These are phyloP conservation scores for Paramarasmius palmivorus DNA, from an alignment of 1,284 basidiomycete species.

Conservation along the genomic window DNA sequence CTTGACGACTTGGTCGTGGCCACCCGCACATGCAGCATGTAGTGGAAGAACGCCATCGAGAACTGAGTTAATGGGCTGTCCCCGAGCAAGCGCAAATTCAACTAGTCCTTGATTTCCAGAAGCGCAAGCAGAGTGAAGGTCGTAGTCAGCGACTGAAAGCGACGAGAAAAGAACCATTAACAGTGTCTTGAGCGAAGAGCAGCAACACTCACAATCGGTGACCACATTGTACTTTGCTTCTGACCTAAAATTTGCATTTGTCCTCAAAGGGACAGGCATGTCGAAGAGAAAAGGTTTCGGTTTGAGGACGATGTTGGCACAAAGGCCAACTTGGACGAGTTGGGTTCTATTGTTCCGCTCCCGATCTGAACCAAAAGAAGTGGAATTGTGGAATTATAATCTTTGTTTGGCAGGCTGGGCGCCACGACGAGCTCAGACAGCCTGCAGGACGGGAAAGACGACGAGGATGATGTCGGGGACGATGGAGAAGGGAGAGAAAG, in stretches of 20 bases:
- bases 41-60: constrained; percentile 90
- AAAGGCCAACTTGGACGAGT: constrained; percentile 1
- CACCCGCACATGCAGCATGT: constrained; percentile 88
- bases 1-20: constrained; percentile 81
- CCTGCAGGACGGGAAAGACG: too few relatives aligned
- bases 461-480: too few relatives aligned
- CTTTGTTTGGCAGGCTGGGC: too few relatives aligned
- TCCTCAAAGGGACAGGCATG: constrained; percentile 41
- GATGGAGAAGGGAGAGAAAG: too few relatives aligned
- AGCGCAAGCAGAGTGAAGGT: constrained; percentile 86
- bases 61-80: constrained; percentile 91
- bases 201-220: constrained; percentile 63
- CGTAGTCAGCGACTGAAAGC: constrained; percentile 75
- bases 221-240: constrained; percentile 79
- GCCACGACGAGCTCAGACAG: too few relatives aligned
- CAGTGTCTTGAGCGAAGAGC: constrained; percentile 5
- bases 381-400: background rate
- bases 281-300: constrained; percentile 5
- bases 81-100: constrained; percentile 86
- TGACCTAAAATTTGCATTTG: constrained; percentile 41
- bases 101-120: constrained; percentile 88
- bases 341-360: constrained; percentile 8
- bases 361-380: background rate
- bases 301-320: constrained; percentile 8
- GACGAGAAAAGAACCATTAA: constrained; percentile 4